A percentile compares a stretch with the other conserved stretches of the same genome.
These are phyloP conservation scores for Thielaviopsis punctulata DNA, from an alignment of 2,329 filamentous ascomycete genomes.

Conservation along the genomic window DNA sequence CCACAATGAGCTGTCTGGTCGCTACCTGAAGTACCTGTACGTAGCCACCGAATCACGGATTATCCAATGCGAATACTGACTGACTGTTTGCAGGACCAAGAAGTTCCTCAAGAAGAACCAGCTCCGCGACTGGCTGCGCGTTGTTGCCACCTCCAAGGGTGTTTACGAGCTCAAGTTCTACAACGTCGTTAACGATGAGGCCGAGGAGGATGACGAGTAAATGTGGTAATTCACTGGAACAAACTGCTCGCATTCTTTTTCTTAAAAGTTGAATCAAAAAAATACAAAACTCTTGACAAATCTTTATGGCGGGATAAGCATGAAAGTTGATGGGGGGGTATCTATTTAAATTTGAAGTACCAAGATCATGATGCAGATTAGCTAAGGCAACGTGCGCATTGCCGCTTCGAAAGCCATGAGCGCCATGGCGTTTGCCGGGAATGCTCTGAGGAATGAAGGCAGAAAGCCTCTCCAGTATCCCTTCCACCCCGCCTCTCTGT, in stretches of 20 bases:
- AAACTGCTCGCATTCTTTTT: constrained; percentile 4
- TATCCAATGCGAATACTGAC: neutral
- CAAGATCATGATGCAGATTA: neutral
- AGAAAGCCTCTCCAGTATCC: constrained; percentile 90
- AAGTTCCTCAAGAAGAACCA: constrained; percentile 99
- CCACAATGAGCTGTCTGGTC: constrained; percentile 94
- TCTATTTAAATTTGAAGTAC: neutral
- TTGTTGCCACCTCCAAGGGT: constrained; percentile 93
- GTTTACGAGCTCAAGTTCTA: constrained; percentile 99
- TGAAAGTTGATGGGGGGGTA: too few relatives aligned
- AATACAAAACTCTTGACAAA: constrained; percentile 5
- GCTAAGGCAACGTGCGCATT: constrained; percentile 47
- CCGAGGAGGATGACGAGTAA: constrained; percentile 97
- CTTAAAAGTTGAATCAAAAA: constrained; percentile 10
- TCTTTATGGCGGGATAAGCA: too few relatives aligned
- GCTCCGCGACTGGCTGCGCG: constrained; percentile 98
- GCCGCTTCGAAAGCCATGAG: constrained; percentile 85
- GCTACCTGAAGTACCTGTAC: constrained; percentile 99
- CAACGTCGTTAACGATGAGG: constrained; percentile 98
- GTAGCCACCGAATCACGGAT: constrained; percentile 21
- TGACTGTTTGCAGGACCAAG: constrained; percentile 72
- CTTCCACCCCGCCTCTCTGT: constrained; percentile 53
- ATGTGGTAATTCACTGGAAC: constrained; percentile 17
- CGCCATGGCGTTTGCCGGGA: constrained; percentile 90
- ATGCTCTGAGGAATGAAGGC: constrained; percentile 83